Conservation (phyloP, 495 filamentous ascomycete species). For the Baudoinia panamericana region DNA sequence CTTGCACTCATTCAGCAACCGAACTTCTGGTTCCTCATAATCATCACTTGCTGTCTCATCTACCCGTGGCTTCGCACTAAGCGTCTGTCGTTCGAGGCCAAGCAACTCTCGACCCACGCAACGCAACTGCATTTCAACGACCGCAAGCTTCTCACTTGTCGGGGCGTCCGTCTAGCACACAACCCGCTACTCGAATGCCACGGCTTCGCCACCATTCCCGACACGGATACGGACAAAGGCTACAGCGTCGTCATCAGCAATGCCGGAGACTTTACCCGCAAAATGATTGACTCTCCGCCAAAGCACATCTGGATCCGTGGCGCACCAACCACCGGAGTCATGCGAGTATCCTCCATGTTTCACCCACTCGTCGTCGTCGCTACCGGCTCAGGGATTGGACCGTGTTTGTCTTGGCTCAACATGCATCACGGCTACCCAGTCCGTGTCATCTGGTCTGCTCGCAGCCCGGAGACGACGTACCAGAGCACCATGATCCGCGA, state of each 20-base stretch:
- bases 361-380: slow-evolving; percentile 57
- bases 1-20: slow-evolving; percentile 39
- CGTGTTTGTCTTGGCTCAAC: slow-evolving; percentile 42
- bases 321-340: slow-evolving; percentile 51
- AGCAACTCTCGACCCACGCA: slow-evolving; percentile 55
- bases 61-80: slow-evolving; percentile 59
- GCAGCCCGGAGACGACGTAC: slow-evolving; percentile 41
- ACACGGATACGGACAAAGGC: slow-evolving; percentile 28
- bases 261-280: slow-evolving; percentile 72
- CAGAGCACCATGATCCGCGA: slow-evolving; percentile 39
- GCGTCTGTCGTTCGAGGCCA: slow-evolving; percentile 44
- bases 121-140: slow-evolving; percentile 54
- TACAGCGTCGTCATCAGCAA: slow-evolving; percentile 64
- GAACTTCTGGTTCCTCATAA: slow-evolving; percentile 55
- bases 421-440: slow-evolving; percentile 32
- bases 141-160: slow-evolving; percentile 24
- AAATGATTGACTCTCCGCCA: slow-evolving; percentile 48
- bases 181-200: slow-evolving; percentile 64
- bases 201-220: slow-evolving; percentile 63
- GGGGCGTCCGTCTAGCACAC: slow-evolving; percentile 40
- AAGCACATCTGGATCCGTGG: slow-evolving; percentile 44
- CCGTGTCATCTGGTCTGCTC: slow-evolving; percentile 48
- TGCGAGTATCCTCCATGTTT: slow-evolving; percentile 61
- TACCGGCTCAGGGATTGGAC: slow-evolving; percentile 74
- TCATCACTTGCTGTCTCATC: slow-evolving; percentile 45